phyloP scores from a whole-genome alignment of 169 alveolate species.

The Plasmodium adleri region DNA sequence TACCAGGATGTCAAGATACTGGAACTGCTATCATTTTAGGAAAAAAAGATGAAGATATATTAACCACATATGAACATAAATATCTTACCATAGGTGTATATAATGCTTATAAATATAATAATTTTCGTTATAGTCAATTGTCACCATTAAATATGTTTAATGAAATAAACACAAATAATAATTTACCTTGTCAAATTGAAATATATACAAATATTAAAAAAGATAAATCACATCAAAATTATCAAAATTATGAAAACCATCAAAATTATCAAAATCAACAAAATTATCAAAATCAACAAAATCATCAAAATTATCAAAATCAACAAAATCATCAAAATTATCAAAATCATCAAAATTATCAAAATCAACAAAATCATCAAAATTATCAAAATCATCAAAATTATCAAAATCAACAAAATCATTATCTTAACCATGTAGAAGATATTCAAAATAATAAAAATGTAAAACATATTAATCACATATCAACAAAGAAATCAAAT shows the following conservation, averaged over 20 bases:
- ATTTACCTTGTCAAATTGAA: conserved; percentile 91
- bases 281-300: background rate
- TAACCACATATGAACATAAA: conserved; percentile 81
- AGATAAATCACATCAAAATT: background rate
- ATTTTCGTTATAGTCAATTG: conserved; percentile 89
- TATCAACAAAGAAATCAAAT: background rate
- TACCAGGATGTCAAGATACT: conserved; percentile 94
- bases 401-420: background rate
- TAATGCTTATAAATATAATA: conserved; percentile 87
- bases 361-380: background rate
- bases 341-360: background rate
- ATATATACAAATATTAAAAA: conserved; percentile 57
- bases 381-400: background rate
- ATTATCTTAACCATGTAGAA: background rate
- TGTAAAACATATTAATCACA: too few relatives aligned
- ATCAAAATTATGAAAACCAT: background rate
- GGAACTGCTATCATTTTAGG: conserved; percentile 92
- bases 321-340: background rate
- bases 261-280: background rate
- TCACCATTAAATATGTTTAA: conserved; percentile 90
- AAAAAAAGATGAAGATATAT: conserved; percentile 83
- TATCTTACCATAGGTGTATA: conserved; percentile 88
- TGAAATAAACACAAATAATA: conserved; percentile 90
- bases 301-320: background rate
- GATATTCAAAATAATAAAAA: background rate